A percentile compares a stretch with the other conserved stretches of the same genome.
phyloP scores from a whole-genome alignment of 2,329 filamentous ascomycete genomes.

The Ciborinia camelliae region DNA sequence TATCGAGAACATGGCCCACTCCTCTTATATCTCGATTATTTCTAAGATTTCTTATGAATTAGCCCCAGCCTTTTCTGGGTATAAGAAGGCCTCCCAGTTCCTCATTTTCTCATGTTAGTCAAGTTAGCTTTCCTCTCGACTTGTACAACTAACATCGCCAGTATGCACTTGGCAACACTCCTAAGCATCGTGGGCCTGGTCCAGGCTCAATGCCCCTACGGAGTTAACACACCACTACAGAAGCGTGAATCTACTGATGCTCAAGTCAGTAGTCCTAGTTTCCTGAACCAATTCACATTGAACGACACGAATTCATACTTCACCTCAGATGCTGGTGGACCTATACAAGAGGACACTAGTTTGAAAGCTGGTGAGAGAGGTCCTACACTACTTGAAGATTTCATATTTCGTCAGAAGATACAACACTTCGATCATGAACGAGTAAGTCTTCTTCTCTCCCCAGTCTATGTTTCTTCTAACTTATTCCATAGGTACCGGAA shows the following conservation, averaged over 20 bases:
- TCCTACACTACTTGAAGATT: constrained; percentile 67
- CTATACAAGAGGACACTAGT: constrained; percentile 64
- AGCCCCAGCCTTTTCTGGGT: neutral
- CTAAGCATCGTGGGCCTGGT: neutral
- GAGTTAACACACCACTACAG: neutral
- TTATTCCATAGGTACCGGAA: constrained; percentile 50
- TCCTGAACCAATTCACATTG: constrained; percentile 43
- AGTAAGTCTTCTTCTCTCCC: constrained; percentile 42
- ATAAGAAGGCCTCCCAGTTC: neutral
- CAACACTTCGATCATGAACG: constrained; percentile 69
- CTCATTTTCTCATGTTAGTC: neutral
- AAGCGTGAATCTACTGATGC: neutral
- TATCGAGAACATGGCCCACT: neutral
- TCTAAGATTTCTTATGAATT: neutral
- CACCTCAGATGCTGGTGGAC: constrained; percentile 66
- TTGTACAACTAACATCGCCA: neutral
- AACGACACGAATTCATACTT: constrained; percentile 55
- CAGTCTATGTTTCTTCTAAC: neutral
- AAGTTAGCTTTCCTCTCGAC: no score
- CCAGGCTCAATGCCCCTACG: constrained; percentile 10
- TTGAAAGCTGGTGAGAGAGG: constrained; percentile 65
- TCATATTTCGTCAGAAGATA: constrained; percentile 69
- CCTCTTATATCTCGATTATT: neutral
- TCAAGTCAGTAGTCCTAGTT: constrained; percentile 6
- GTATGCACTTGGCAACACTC: constrained; percentile 3